These are phyloP conservation scores for Exophiala sp. DNA, from an alignment of 2,329 filamentous ascomycete species.

Conservation along the genomic window DNA sequence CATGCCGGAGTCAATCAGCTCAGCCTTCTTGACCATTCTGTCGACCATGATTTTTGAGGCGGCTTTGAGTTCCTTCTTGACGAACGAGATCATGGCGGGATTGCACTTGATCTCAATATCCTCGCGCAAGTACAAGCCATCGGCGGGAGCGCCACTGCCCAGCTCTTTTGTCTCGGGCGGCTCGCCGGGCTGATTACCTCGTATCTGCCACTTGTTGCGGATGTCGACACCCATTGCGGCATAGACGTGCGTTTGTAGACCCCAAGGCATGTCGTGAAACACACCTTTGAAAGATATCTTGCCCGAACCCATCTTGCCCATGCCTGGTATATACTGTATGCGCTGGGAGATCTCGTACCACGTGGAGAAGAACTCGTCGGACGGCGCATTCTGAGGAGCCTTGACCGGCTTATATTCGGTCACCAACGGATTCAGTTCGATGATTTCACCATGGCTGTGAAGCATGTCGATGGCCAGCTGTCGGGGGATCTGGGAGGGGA, in stretches of 20 bases:
- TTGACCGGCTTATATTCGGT: slow-evolving; percentile 66
- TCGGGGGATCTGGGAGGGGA: slow-evolving; percentile 66
- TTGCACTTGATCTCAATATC: slow-evolving; percentile 82
- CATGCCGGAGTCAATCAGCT: slow-evolving; percentile 36
- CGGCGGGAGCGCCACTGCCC: slow-evolving; percentile 61
- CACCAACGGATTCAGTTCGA: slow-evolving; percentile 81
- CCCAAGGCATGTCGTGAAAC: slow-evolving; percentile 70
- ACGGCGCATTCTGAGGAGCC: slow-evolving; percentile 61
- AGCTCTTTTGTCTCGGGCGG: slow-evolving; percentile 62
- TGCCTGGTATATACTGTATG: slow-evolving; percentile 69
- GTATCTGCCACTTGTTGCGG: slow-evolving; percentile 73
- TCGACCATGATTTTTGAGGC: slow-evolving; percentile 69
- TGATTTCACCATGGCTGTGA: slow-evolving; percentile 76
- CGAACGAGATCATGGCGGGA: slow-evolving; percentile 68
- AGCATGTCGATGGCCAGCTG: slow-evolving; percentile 69
- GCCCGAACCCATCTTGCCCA: slow-evolving; percentile 38
- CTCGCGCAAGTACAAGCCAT: slow-evolving; percentile 75
- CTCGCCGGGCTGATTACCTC: slow-evolving; percentile 69
- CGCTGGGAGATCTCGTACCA: slow-evolving; percentile 81
- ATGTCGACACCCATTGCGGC: slow-evolving; percentile 79
- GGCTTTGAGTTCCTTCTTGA: slow-evolving; percentile 78
- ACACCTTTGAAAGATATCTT: slow-evolving; percentile 75
- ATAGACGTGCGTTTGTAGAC: slow-evolving; percentile 78
- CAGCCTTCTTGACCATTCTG: slow-evolving; percentile 53
- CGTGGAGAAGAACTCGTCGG: slow-evolving; percentile 66